Base-by-base conservation (phyloP, 2,329 filamentous ascomycete species). In the Akanthomyces muscarius region DNA sequence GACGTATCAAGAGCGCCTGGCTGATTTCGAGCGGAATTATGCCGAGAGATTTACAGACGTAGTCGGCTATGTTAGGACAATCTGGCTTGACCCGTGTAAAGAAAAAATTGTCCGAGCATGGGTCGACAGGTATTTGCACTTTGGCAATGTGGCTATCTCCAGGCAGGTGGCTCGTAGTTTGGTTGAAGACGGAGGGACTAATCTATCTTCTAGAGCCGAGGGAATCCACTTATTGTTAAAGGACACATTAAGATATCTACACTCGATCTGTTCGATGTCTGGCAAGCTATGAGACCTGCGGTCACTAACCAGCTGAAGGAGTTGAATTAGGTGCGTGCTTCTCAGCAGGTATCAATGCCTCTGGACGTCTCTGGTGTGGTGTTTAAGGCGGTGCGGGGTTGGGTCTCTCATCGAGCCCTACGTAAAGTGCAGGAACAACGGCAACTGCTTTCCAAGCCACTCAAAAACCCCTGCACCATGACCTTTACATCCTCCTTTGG, bases 51-150 rank as follows among this genome's bases (percentile, higher is more conserved):
- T 61, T n/a, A 30, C 25, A 44, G 52, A 67, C 7, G 52, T 65
- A 45, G 65, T 70, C 25, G 58, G 50, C 25, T 71, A 71, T 64
- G 61, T 71, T 21, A 66, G 63, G 14, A 51, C 33, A 7, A 66
- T 50, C 5, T 69, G 54, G 69, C 66, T 70, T 33, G 51, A 66
- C 21, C 62, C 50, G 36, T 65, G 65, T 36, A 71, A 69, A 47
- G 56, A 70, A 60, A 70, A 60, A 62, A 50, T 71, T 33, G 62
- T 69, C 1, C 66, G 65, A 52, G 67, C 65, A 11, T 70, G 58
- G 64, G 68, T 71, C 51, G 55, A 70, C 60, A 10, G 63, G 28
- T 50, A 68, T n/a, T 42, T 55, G 28, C 58, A 69, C 61, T 70
- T 70, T 61, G 61, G 64, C 28, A 70, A 67, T 50, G 47, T 65